These are phyloP conservation scores for Sporothrix dimorphospora DNA, from an alignment of 2,329 filamentous ascomycete genomes.

Conservation along the genomic window DNA sequence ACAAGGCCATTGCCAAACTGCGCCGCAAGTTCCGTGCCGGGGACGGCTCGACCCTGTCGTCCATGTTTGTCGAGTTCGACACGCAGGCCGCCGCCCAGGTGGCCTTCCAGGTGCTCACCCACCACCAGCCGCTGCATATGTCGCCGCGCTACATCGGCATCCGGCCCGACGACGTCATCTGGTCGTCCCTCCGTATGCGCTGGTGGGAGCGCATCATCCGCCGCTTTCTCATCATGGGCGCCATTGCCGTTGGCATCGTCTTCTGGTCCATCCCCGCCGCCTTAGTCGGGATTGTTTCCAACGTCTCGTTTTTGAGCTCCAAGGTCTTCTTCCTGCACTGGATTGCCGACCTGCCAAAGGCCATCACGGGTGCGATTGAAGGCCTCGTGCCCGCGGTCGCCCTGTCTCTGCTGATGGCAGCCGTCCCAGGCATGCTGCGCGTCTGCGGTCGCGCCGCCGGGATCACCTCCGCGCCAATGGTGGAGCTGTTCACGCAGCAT, in stretches of 20 bases:
- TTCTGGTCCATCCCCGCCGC: conserved; percentile 83
- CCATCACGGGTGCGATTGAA: conserved; percentile 76
- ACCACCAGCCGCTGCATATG: conserved; percentile 83
- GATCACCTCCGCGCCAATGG: conserved; percentile 67
- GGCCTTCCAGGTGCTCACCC: conserved; percentile 80
- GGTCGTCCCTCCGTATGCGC: conserved; percentile 70
- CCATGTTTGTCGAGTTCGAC: conserved; percentile 92
- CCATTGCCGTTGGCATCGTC: conserved; percentile 73
- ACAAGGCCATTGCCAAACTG: conserved; percentile 46
- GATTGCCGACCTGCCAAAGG: conserved; percentile 68
- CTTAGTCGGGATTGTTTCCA: conserved; percentile 81
- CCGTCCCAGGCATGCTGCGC: conserved; percentile 77
- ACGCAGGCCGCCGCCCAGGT: conserved; percentile 80
- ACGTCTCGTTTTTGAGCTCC: conserved; percentile 71
- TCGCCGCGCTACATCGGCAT: conserved; percentile 82
- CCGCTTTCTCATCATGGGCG: conserved; percentile 63
- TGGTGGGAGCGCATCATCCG: conserved; percentile 80
- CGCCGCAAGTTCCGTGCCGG: conserved; percentile 64
- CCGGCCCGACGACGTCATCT: conserved; percentile 79
- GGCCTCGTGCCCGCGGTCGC: conserved; percentile 80
- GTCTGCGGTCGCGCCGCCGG: conserved; percentile 72
- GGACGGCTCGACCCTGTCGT: conserved; percentile 65
- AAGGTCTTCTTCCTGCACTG: conserved; percentile 71
- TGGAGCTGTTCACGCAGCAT: conserved; percentile 78
- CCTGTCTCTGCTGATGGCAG: conserved; percentile 78